Evolutionary conservation across 371 early-diverging fungal genomes (phyloP), one percentile per base, ranked within the genome.

Genomic region (Chytridiales sp.): DNA sequence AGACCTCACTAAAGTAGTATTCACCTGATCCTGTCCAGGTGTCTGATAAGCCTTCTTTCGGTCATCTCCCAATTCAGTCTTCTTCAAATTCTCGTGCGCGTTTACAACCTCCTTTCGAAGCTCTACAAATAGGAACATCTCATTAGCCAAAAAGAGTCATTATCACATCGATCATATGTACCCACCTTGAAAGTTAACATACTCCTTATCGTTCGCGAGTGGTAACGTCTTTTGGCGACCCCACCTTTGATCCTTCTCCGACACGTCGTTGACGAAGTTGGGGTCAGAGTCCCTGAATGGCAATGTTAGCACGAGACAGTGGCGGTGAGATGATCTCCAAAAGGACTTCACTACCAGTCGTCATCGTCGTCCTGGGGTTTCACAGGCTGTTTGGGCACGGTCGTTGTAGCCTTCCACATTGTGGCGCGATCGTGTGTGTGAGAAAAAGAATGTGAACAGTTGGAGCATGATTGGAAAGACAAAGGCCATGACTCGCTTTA

Each of bases 171-270:
- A 8, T 9, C n/a, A 24, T 0, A 34, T 41, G 26, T 0, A 27
- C 11, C 46, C 41, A 56, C 30, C 44, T 17, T 27, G n/a, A 8
- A 17, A 32, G 49, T 34, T 29, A 9, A 22, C 3, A 3, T 58
- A 41, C 2, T 32, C 30, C 32, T 54, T 41, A 11, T 13, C 21
- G 22, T 46, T 44, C 24, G 47, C 48, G 32, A 21, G 21, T 1
- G n/a, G 60, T 0, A 65, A 40, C 0, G 76, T 68, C 40, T 72
- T 67, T 47, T 69, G 70, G 31, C 69, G 71, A 6, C 76, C 67
- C 69, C 70, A 75, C 27, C 76, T 27, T 47, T 75, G 72, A 47
- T 69, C 69, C 43, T 62, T 62, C 41, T 72, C 76, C 1, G 43
- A 43, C 1, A 75, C 62, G 35, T 66, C 54, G 67, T 75, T 75